Base-by-base conservation (phyloP, 306 rosid species). In the Begonia loranthoides region DNA sequence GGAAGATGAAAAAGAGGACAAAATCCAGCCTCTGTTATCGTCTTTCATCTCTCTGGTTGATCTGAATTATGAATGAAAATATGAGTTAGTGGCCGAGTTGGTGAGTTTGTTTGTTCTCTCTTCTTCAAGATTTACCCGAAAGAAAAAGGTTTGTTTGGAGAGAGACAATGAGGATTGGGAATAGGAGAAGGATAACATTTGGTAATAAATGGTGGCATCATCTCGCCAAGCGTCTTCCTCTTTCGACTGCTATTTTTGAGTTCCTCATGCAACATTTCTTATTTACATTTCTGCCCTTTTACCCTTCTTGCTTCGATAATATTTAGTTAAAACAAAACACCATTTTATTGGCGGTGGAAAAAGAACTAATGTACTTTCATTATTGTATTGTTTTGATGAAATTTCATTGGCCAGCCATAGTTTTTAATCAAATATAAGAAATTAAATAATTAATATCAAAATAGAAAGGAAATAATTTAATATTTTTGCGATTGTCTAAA, bases 241-340 rank as follows among this genome's bases (percentile, higher is more conserved):
- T 48, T 41, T 49, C 17, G 9, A 11, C 63, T 80, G 71, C 64
- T 72, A 62, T 14, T 47, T 60, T 55, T 49, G 73, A 62, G 72
- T 63, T 58, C 19, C 60, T 61, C 95, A 90, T 85, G 95, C 97
- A 80, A 73, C 54, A 54, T 84, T 69, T 55, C 13, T 13, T 14
- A 9, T 15, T 79, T 57, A 87, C 85, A 0, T 1, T 68, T 76
- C 33, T 76, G 13, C 81, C 85, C 84, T 51, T 52, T 1, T 6
- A 13, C 6, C 51, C 16, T 11, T 48, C 51, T 45, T 9, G 6
- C n/a, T n/a, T n/a, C n/a, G n/a, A n/a, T n/a, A n/a, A n/a, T n/a
- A n/a, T n/a, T n/a, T n/a, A n/a, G n/a, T n/a, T n/a, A n/a, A n/a
- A n/a, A n/a, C n/a, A n/a, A n/a, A n/a, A n/a, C n/a, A n/a, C n/a